Evolutionary conservation across 2,329 filamentous ascomycete species (phyloP), one percentile per base, ranked within the genome.

Genomic region (Phaeophleospora eucalypticola): DNA sequence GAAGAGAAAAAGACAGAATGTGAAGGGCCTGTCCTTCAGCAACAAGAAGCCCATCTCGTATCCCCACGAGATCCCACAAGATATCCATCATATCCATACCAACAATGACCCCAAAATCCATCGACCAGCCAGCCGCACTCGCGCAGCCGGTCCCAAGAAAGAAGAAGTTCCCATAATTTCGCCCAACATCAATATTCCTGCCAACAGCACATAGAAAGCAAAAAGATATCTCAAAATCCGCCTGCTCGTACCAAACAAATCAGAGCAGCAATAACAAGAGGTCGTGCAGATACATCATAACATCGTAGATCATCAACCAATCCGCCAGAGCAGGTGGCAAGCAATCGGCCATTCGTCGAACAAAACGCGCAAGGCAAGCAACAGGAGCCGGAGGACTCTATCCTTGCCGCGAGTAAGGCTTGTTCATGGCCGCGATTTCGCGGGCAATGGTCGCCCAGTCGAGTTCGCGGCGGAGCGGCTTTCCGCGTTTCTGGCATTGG

Each of bases 371-470:
- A 12, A 29, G 24, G 24, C 24, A 29, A 24, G 35, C 35, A 34
- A 18, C n/a, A 20, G 33, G 14, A 34, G n/a, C n/a, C 15, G 33
- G 14, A 39, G 39, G 36, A 45, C 16, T 21, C 49, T 51, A 57
- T 41, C 58, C 51, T 66, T 72, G 87, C 68, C 86, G 76, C 15
- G 87, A 84, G 69, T 97, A 97, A 14, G 93, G 93, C 60, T 87
- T 84, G 65, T 98, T 98, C 89, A 98, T 94, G 20, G 91, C 75
- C 3, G 93, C 90, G 57, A 98, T 90, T 69, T 97, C 91, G 56
- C 89, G 79, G 4, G 89, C 79, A 51, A 97, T 86, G 39, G 88
- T 87, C 6, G 81, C 79, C 93, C 93, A 98, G 69, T 97, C 93
- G 21, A 97, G 74, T 61, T 96, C 90, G 55, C 91, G 78, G 59